These are phyloP conservation scores for Eragrostis tef DNA, from an alignment of 202 grass and related monocot species.

Conservation along the genomic window DNA sequence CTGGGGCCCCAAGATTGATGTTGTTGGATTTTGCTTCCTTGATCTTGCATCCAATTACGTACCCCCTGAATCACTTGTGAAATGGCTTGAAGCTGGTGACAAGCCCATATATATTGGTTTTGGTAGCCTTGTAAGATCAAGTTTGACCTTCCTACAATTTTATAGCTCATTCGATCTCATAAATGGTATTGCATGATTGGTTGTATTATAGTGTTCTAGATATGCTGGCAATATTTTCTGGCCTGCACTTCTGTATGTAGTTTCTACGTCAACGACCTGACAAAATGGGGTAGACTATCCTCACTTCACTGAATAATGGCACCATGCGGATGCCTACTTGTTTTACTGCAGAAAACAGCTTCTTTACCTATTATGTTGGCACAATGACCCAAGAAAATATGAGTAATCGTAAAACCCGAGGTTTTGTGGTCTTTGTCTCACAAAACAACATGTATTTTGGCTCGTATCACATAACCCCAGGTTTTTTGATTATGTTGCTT, in stretches of 20 bases:
- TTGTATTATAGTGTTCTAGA: neutral
- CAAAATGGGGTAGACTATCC: neutral
- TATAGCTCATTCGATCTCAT: slow-evolving; percentile 14
- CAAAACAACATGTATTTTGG: too few relatives aligned
- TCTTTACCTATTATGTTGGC: slow-evolving; percentile 12
- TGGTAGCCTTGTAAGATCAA: slow-evolving; percentile 87
- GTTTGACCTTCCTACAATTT: slow-evolving; percentile 32
- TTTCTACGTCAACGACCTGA: slow-evolving; percentile 18
- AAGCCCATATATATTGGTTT: slow-evolving; percentile 94
- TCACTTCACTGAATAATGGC: slow-evolving; percentile 1
- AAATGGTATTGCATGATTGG: neutral
- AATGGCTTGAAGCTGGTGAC: slow-evolving; percentile 90
- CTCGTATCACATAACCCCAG: too few relatives aligned
- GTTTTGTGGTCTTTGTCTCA: too few relatives aligned
- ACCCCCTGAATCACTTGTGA: slow-evolving; percentile 76
- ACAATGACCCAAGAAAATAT: neutral
- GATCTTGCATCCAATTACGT: slow-evolving; percentile 93
- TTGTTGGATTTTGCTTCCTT: slow-evolving; percentile 97
- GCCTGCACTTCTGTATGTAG: slow-evolving; percentile 17
- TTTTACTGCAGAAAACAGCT: slow-evolving; percentile 16
- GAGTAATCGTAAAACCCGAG: neutral
- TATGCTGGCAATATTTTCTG: slow-evolving; percentile 24
- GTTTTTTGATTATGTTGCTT: too few relatives aligned
- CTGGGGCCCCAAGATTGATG: slow-evolving; percentile 91
- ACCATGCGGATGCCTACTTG: slow-evolving; percentile 3